Percentiles rank a stretch among this genome's conserved stretches.
Conservation (phyloP, 345 rosid species). For the Geranium brycei region DNA sequence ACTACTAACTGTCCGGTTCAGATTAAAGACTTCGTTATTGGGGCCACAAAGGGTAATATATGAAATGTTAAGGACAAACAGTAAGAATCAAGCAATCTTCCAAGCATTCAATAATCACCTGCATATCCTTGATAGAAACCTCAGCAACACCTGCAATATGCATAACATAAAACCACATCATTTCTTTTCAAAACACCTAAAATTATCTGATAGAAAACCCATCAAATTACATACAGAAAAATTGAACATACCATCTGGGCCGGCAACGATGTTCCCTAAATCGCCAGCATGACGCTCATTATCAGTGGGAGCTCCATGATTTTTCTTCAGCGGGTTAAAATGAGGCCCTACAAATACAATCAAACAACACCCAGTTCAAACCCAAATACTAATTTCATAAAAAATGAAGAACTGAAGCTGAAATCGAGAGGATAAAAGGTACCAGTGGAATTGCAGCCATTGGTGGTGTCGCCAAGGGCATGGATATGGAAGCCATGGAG, state of each 20-base stretch:
- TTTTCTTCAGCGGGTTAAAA: conserved; percentile 75
- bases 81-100: not conserved
- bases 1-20: too few relatives aligned
- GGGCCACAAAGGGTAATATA: not conserved
- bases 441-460: conserved; percentile 97
- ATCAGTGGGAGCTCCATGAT: conserved; percentile 69
- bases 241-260: conserved; percentile 46
- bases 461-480: conserved; percentile 84
- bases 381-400: not conserved
- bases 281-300: conserved; percentile 86
- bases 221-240: not conserved
- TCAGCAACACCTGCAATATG: conserved; percentile 68
- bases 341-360: conserved; percentile 53
- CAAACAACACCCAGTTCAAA: not conserved
- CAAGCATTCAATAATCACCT: conserved; percentile 23
- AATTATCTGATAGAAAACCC: not conserved
- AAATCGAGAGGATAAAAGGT: not conserved
- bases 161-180: not conserved
- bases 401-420: not conserved
- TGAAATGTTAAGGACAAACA: not conserved
- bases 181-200: not conserved
- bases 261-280: conserved; percentile 76
- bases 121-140: conserved; percentile 51
- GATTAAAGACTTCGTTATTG: not conserved
- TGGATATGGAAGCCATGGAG: conserved; percentile 87